Percentiles rank a stretch among this genome's conserved stretches.
phyloP scores from a whole-genome alignment of 108 stramenopile species.

The Cyclotella atomus region DNA sequence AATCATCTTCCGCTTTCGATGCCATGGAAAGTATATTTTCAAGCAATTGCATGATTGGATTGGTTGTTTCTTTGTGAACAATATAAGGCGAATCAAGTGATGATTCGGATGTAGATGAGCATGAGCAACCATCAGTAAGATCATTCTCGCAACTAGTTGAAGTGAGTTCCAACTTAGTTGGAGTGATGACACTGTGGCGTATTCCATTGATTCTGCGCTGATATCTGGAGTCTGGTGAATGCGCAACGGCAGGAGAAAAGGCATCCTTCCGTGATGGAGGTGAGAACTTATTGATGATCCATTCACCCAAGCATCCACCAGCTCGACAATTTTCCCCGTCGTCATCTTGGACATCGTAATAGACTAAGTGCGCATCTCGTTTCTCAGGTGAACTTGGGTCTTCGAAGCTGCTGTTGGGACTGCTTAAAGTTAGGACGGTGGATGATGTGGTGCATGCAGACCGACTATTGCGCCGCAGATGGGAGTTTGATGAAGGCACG shows the following conservation, averaged over 20 bases:
- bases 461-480: background rate
- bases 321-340: background rate
- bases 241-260: background rate
- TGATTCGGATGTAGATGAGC: background rate
- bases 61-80: too few species aligned
- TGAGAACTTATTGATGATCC: background rate
- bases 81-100: too few species aligned
- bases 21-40: slow-evolving; percentile 7
- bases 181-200: background rate
- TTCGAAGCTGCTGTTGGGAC: background rate
- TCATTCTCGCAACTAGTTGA: background rate
- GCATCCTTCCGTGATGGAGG: slow-evolving; percentile 2
- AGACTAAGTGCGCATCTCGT: background rate
- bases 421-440: slow-evolving; percentile 5
- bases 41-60: background rate
- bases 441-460: slow-evolving; percentile 18
- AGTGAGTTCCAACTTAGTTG: background rate
- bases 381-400: background rate
- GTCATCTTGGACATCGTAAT: background rate
- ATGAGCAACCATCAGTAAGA: background rate
- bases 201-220: background rate
- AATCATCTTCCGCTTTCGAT: slow-evolving; percentile 10
- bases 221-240: background rate
- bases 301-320: background rate
- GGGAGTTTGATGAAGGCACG: background rate